Evolutionary conservation across 2,329 filamentous ascomycete species (phyloP), one percentile per base, ranked within the genome.

Genomic region (Trichophyton verrucosum): DNA sequence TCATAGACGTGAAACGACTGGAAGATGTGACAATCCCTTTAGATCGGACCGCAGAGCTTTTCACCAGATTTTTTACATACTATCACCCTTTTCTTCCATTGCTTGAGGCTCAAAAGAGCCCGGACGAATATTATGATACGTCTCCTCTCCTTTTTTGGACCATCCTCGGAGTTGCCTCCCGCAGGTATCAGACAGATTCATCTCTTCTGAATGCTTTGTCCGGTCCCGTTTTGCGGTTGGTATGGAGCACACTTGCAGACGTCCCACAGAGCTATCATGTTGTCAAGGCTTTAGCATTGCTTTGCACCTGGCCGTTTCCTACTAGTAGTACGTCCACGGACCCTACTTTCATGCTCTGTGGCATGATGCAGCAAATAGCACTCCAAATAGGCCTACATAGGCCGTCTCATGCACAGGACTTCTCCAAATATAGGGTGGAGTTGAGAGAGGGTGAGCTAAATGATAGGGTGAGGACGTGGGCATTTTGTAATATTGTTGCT

Each of bases 101-200:
- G 64, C 77, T 87, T 46, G 82, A 85, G 62, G 76, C 76, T 40
- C 70, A 77, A 5, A 74, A 77, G 62, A 72, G 76, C 7, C 79
- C 82, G 2, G 81, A 85, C 27, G 78, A 82, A 57, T 85, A 82
- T 69, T 81, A 81, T 64, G 76, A 77, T 13, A 74, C 79, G 38
- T 84, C 81, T 49, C 82, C 81, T n/a, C 73, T 87, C 4, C 76
- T 87, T n/a, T 86, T 86, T 70, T 87, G 85, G 85, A 82, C 82
- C 27, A 82, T 87, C 56, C 76, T 86, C 51, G 80, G 81, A 42
- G 79, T 86, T 44, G 84, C 83, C 9, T 80, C 83, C 40, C 80
- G 85, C 42, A 80, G 83, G 57, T 86, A 81, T 63, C 77, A 78
- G 17, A 69, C 74, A 6, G 82, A 85, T 63, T 74, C 79, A 0